Evolutionary conservation across 2,329 filamentous ascomycete species (phyloP).

Genomic region (Colletotrichum sp.): DNA sequence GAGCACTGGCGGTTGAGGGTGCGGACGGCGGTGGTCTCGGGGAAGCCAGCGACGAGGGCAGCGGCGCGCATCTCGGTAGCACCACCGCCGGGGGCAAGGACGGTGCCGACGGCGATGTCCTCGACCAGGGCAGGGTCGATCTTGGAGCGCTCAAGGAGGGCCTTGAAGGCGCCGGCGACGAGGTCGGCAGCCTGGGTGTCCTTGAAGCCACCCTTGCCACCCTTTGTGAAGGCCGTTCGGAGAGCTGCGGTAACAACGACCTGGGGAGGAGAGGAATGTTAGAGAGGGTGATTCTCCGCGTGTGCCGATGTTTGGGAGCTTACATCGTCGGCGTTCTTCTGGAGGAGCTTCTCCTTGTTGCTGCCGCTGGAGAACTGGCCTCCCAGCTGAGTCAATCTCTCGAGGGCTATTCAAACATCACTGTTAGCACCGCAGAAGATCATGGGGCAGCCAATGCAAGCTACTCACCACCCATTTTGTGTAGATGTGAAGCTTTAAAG

Average conservation of each 20-base stretch:
- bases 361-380: slow-evolving; percentile 62
- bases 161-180: slow-evolving; percentile 82
- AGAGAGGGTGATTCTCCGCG: slow-evolving; percentile 18
- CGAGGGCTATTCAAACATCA: slow-evolving; percentile 47
- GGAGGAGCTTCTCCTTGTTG: slow-evolving; percentile 60
- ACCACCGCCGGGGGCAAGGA: slow-evolving; percentile 90
- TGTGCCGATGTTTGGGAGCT: not conserved
- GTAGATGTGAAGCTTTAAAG: slow-evolving; percentile 11
- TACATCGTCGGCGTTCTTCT: slow-evolving; percentile 74
- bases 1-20: slow-evolving; percentile 94
- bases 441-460: slow-evolving; percentile 14
- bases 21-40: slow-evolving; percentile 83
- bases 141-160: slow-evolving; percentile 81
- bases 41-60: slow-evolving; percentile 88
- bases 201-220: slow-evolving; percentile 93
- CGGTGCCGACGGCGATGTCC: slow-evolving; percentile 90
- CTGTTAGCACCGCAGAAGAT: not conserved
- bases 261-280: slow-evolving; percentile 40
- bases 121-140: slow-evolving; percentile 90
- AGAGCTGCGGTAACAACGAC: slow-evolving; percentile 93
- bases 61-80: slow-evolving; percentile 97
- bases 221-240: slow-evolving; percentile 90
- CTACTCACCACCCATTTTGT: slow-evolving; percentile 43
- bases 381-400: slow-evolving; percentile 65
- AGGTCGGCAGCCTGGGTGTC: slow-evolving; percentile 89